Percentiles rank a stretch among this genome's conserved stretches.
phyloP scores from a whole-genome alignment of 768 basidiomycete genomes.

The Lactifluus piperatus region DNA sequence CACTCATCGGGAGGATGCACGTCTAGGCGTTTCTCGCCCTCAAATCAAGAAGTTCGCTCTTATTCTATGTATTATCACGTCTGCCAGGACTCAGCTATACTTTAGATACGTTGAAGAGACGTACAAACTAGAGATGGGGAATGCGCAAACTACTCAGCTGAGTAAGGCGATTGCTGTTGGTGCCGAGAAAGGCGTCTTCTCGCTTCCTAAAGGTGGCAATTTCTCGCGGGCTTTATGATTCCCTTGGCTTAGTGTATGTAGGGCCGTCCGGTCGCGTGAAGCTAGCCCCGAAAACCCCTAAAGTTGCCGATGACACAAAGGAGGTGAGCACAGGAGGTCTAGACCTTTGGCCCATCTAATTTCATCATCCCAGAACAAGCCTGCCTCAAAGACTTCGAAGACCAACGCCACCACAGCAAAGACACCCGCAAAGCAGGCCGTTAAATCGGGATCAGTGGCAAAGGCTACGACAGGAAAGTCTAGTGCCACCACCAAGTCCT shows the following conservation, averaged over 20 bases:
- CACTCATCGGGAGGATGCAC: constrained; percentile 63
- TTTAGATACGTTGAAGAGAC: constrained; percentile 72
- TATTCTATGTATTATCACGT: constrained; percentile 3
- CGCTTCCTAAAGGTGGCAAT: constrained; percentile 74
- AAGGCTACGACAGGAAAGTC: constrained; percentile 25
- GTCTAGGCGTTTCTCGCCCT: constrained; percentile 79
- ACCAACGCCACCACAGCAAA: constrained; percentile 25
- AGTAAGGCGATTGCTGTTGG: constrained; percentile 76
- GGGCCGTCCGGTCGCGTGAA: constrained; percentile 50
- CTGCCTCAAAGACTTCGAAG: constrained; percentile 30
- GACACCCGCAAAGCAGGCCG: constrained; percentile 24
- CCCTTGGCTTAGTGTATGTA: constrained; percentile 20
- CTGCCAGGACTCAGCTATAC: not conserved
- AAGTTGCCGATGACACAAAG: constrained; percentile 45
- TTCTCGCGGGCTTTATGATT: not conserved
- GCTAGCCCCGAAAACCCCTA: constrained; percentile 52
- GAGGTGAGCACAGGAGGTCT: constrained; percentile 37
- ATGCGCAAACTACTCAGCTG: constrained; percentile 71
- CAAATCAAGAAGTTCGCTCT: constrained; percentile 82
- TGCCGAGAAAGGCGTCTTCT: constrained; percentile 73
- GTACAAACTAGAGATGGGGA: constrained; percentile 74
- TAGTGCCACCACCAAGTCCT: constrained; percentile 26
- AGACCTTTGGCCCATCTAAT: constrained; percentile 13
- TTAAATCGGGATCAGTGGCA: constrained; percentile 25
- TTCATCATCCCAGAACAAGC: constrained; percentile 29